Evolutionary conservation across 2,329 filamentous ascomycete genomes (phyloP).

Genomic region (Fusarium oligoseptatum): DNA sequence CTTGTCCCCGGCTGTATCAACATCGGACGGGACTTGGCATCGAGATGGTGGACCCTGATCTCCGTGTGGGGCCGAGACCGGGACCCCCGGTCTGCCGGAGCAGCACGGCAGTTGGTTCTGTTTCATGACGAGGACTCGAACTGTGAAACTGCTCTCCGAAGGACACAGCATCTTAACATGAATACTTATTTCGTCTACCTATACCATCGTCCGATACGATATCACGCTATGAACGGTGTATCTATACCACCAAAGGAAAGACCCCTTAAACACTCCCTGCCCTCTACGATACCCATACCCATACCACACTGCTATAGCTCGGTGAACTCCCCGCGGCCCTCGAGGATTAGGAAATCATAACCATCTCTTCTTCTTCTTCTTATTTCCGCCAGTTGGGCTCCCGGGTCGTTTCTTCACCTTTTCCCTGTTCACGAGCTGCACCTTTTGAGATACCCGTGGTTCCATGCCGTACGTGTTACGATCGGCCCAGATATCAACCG

Average conservation of each 20-base stretch:
- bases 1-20: not conserved
- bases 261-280: not conserved
- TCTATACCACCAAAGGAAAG: not conserved
- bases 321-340: not conserved
- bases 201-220: not conserved
- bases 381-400: not conserved
- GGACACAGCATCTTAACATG: not conserved
- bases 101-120: not conserved
- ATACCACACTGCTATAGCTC: not conserved
- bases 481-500: slow-evolving; percentile 16
- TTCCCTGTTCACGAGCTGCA: not conserved
- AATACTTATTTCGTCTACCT: not conserved
- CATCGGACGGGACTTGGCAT: slow-evolving; percentile 1
- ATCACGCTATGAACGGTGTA: not conserved
- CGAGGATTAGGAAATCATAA: not conserved
- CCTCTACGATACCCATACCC: not conserved
- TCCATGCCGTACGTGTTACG: slow-evolving; percentile 22
- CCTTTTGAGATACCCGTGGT: slow-evolving; percentile 6
- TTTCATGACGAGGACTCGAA: not conserved
- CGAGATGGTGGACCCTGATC: not conserved
- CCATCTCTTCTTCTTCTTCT: not conserved
- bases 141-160: not conserved
- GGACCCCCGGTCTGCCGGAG: not conserved
- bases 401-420: not conserved
- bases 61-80: not conserved